Evolutionary conservation across 495 filamentous ascomycete genomes (phyloP).

Genomic region (Neurospora sp.): DNA sequence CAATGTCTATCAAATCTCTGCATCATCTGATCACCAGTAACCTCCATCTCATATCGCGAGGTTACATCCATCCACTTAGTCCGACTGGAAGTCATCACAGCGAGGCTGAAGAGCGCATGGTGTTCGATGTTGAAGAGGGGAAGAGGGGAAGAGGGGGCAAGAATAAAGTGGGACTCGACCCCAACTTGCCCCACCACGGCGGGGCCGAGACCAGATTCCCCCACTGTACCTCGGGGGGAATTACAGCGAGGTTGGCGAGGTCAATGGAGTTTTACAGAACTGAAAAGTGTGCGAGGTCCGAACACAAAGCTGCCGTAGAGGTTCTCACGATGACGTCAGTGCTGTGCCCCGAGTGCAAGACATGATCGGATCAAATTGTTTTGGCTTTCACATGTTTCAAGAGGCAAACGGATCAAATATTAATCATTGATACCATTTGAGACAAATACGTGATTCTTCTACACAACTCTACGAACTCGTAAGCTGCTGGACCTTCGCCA

Average conservation of each 20-base stretch:
- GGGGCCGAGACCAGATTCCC: not conserved
- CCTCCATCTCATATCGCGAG: not conserved
- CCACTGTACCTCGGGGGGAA: conserved; percentile 14
- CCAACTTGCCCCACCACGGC: not conserved
- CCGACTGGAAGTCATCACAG: not conserved
- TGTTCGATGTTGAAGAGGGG: not conserved
- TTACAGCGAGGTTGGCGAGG: conserved; percentile 18
- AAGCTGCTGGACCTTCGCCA: conserved; percentile 10
- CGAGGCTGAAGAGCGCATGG: not conserved
- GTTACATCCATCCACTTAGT: not conserved
- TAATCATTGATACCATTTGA: no score
- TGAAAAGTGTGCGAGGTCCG: not conserved
- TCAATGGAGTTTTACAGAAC: not conserved
- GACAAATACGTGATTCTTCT: no score
- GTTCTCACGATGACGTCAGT: not conserved
- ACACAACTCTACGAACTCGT: not conserved
- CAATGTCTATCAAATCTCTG: not conserved
- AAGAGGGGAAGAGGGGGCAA: not conserved
- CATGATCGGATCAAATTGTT: not conserved
- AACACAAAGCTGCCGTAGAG: not conserved
- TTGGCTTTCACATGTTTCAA: not conserved
- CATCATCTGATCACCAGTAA: not conserved
- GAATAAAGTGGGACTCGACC: not conserved
- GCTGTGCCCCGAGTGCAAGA: not conserved
- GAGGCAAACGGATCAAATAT: not conserved